Evolutionary conservation across 176 grass and related monocot genomes (phyloP).

Genomic region (Rhynchospora pubera): DNA sequence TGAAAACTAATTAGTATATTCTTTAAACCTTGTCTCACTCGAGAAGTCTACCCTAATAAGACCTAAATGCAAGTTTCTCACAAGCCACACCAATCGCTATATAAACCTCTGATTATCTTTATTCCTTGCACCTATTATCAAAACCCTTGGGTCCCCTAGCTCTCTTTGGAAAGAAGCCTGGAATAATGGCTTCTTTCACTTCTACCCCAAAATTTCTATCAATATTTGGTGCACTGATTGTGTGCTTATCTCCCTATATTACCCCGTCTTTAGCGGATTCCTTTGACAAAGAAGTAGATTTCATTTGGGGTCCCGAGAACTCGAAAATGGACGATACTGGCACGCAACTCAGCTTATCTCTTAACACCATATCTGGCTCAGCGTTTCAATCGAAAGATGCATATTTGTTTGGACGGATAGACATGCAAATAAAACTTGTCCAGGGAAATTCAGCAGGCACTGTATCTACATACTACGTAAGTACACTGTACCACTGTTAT

Average conservation of each 20-base stretch:
- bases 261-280: slow-evolving; percentile 12
- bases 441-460: slow-evolving; percentile 46
- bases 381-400: slow-evolving; percentile 36
- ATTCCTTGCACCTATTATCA: not conserved
- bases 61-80: slow-evolving; percentile 4
- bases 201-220: not conserved
- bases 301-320: slow-evolving; percentile 31
- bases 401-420: slow-evolving; percentile 50
- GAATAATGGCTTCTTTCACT: slow-evolving; percentile 23
- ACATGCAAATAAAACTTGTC: slow-evolving; percentile 53
- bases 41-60: not conserved
- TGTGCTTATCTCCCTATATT: not conserved
- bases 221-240: not conserved
- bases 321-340: slow-evolving; percentile 14
- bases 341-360: slow-evolving; percentile 31
- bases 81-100: slow-evolving; percentile 8
- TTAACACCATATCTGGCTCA: slow-evolving; percentile 23
- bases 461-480: slow-evolving; percentile 51
- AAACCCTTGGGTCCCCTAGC: not conserved
- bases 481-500: not conserved
- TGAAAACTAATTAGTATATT: not conserved
- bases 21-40: not conserved
- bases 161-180: not conserved
- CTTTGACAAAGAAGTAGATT: slow-evolving; percentile 25
- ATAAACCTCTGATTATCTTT: slow-evolving; percentile 16